Percentiles rank a stretch among this genome's conserved stretches.
These are phyloP conservation scores for Penicillium sp. DNA, from an alignment of 2,329 filamentous ascomycete genomes.

Conservation along the genomic window DNA sequence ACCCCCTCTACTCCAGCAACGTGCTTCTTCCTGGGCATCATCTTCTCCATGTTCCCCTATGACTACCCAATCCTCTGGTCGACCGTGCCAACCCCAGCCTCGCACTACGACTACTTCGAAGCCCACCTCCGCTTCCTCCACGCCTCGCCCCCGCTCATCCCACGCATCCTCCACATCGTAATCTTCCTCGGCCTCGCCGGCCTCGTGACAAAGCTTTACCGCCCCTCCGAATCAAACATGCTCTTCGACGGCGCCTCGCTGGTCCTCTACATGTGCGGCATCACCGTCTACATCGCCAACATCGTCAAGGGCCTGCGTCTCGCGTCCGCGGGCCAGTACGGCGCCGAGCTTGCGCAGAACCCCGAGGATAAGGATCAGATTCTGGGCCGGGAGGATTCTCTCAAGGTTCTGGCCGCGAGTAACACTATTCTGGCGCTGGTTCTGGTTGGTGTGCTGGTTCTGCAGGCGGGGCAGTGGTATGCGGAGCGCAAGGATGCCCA, in stretches of 20 bases:
- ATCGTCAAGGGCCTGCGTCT: constrained; percentile 92
- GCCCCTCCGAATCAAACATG: constrained; percentile 89
- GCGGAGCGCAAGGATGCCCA: constrained; percentile 89
- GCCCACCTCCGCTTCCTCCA: constrained; percentile 88
- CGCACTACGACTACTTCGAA: constrained; percentile 84
- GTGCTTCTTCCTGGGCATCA: constrained; percentile 96
- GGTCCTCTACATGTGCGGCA: constrained; percentile 77
- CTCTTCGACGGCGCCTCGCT: constrained; percentile 81
- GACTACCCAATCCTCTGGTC: constrained; percentile 58
- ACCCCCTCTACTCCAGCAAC: constrained; percentile 60
- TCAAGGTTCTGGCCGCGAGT: constrained; percentile 88
- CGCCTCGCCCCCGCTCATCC: constrained; percentile 86
- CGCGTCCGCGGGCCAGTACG: constrained; percentile 72
- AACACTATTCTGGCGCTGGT: constrained; percentile 96
- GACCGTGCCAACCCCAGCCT: constrained; percentile 40
- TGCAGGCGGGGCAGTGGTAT: constrained; percentile 98
- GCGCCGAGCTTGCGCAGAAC: constrained; percentile 43
- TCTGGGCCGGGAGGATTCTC: constrained; percentile 80
- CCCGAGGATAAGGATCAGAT: constrained; percentile 63
- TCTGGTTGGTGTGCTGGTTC: constrained; percentile 82
- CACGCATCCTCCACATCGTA: constrained; percentile 90
- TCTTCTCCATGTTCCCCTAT: constrained; percentile 96
- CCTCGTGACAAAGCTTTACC: constrained; percentile 93
- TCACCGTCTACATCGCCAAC: constrained; percentile 92
- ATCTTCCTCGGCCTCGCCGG: constrained; percentile 85